Evolutionary conservation across 2,329 filamentous ascomycete species (phyloP).

Genomic region (Paracamarosporium sp.): DNA sequence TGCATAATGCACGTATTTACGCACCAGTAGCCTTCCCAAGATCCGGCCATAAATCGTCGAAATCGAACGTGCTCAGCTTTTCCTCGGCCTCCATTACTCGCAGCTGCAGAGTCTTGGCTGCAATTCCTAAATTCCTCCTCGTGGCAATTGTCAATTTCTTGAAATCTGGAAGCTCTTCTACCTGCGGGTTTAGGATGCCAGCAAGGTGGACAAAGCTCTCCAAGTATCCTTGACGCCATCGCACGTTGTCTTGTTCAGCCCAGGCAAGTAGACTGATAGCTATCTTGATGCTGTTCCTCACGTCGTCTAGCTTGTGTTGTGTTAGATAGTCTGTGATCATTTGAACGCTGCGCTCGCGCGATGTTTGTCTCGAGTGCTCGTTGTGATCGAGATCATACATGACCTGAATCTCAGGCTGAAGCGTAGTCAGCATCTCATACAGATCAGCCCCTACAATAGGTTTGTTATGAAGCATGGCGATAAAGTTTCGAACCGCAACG

Average conservation of each 20-base stretch:
- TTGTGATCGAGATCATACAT: slow-evolving; percentile 57
- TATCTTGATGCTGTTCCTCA: slow-evolving; percentile 65
- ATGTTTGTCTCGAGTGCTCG: slow-evolving; percentile 28
- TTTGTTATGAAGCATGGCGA: slow-evolving; percentile 69
- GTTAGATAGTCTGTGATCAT: slow-evolving; percentile 68
- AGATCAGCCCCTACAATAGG: slow-evolving; percentile 71
- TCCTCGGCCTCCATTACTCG: slow-evolving; percentile 69
- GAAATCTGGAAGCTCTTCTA: slow-evolving; percentile 63
- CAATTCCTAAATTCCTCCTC: slow-evolving; percentile 67
- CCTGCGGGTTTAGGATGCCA: slow-evolving; percentile 60
- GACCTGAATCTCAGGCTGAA: slow-evolving; percentile 66
- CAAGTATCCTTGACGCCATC: slow-evolving; percentile 71
- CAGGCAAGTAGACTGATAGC: slow-evolving; percentile 70
- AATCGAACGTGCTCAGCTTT: slow-evolving; percentile 66
- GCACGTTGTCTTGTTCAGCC: slow-evolving; percentile 67
- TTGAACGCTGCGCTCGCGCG: slow-evolving; percentile 57
- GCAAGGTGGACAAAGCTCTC: slow-evolving; percentile 72
- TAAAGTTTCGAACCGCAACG: slow-evolving; percentile 72
- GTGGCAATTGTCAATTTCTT: slow-evolving; percentile 66
- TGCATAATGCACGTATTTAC: background rate
- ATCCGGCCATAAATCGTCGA: slow-evolving; percentile 64
- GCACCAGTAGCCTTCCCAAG: slow-evolving; percentile 36
- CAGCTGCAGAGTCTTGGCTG: slow-evolving; percentile 67
- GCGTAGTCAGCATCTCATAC: slow-evolving; percentile 67
- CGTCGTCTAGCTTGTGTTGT: slow-evolving; percentile 67